phyloP scores from a whole-genome alignment of 371 early-diverging fungal genomes.

The Dichotomocladium elegans region DNA sequence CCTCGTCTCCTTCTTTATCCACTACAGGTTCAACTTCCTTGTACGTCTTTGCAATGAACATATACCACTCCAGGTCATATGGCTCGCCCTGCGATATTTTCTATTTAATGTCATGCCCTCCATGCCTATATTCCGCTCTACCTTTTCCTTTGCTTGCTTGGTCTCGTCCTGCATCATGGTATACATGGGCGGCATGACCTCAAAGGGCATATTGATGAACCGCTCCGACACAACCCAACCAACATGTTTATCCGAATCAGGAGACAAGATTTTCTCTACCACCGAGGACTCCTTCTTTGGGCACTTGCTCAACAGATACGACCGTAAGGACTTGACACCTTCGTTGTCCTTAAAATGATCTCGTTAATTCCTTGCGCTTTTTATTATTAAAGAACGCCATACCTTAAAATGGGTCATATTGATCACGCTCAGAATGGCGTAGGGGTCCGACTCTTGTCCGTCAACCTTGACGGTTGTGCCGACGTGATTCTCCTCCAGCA shows the following conservation, averaged over 20 bases:
- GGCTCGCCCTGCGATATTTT: conserved; percentile 54
- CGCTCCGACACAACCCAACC: conserved; percentile 87
- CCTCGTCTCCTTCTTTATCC: conserved; percentile 55
- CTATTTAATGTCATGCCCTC: neutral
- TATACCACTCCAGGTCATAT: conserved; percentile 77
- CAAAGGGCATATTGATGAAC: conserved; percentile 95
- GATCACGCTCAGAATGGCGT: conserved; percentile 82
- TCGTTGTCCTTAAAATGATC: conserved; percentile 38
- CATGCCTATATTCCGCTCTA: conserved; percentile 19
- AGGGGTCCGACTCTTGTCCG: conserved; percentile 81
- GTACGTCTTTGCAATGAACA: conserved; percentile 84
- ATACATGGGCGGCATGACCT: conserved; percentile 87
- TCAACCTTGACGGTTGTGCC: conserved; percentile 92
- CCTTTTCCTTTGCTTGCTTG: conserved; percentile 71
- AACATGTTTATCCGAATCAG: conserved; percentile 33
- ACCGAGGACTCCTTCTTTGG: conserved; percentile 48
- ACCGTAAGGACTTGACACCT: conserved; percentile 49
- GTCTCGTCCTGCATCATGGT: conserved; percentile 84
- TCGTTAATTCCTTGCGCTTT: neutral
- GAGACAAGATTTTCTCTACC: conserved; percentile 46
- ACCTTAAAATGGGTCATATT: conserved; percentile 65
- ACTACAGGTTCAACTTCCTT: conserved; percentile 66
- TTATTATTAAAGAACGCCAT: conserved; percentile 3
- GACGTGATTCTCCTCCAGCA: conserved; percentile 76
- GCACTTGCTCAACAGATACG: conserved; percentile 65